These are phyloP conservation scores for Ceratocystis huliohia DNA, from an alignment of 2,329 filamentous ascomycete species.

Conservation along the genomic window DNA sequence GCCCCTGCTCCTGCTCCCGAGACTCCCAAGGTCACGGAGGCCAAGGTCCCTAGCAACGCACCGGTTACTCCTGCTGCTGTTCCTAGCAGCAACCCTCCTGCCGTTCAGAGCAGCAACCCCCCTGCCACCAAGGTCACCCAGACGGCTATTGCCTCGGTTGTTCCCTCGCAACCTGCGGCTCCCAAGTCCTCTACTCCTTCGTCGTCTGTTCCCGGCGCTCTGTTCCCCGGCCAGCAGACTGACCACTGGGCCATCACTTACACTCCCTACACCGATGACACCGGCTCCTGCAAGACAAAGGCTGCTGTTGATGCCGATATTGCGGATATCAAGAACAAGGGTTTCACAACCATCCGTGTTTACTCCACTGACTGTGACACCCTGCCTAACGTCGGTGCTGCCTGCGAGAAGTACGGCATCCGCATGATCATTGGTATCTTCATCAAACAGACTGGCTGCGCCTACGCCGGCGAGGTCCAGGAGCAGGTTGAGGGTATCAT, in stretches of 20 bases:
- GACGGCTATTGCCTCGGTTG: conserved; percentile 23
- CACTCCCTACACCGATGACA: conserved; percentile 52
- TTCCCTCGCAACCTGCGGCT: conserved; percentile 25
- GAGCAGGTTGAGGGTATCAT: conserved; percentile 63
- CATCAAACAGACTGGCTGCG: conserved; percentile 54
- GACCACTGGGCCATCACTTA: conserved; percentile 66
- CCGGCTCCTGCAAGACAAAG: conserved; percentile 52
- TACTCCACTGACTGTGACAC: conserved; percentile 89
- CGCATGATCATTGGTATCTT: conserved; percentile 81
- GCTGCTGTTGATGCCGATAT: conserved; percentile 49
- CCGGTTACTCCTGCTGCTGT: conserved; percentile 1
- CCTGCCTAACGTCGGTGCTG: conserved; percentile 60
- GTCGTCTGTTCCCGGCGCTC: conserved; percentile 24
- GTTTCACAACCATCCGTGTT: conserved; percentile 61
- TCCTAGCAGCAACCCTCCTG: neutral
- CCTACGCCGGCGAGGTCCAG: conserved; percentile 49
- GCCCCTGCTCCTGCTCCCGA: neutral
- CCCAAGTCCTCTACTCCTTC: conserved; percentile 22
- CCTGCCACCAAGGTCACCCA: conserved; percentile 17
- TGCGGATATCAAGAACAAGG: conserved; percentile 46
- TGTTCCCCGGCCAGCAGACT: conserved; percentile 31
- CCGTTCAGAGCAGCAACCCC: too few species aligned
- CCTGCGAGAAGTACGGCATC: conserved; percentile 53
- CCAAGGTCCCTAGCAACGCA: neutral
- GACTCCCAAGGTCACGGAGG: neutral